These are phyloP conservation scores for Blastocystis sp. DNA, from an alignment of 352 stramenopile species.

Conservation along the genomic window DNA sequence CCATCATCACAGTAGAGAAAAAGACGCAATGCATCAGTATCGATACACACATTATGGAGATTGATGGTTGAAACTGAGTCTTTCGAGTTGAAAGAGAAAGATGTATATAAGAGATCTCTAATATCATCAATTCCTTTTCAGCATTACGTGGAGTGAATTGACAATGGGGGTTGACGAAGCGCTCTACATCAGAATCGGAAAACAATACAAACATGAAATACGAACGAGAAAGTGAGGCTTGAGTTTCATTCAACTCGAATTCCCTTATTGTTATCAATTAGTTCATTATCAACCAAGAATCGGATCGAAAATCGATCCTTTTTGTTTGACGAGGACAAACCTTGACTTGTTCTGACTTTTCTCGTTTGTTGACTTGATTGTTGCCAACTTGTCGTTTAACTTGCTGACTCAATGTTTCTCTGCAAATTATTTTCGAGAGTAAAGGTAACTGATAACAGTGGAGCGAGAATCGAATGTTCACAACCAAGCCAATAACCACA, in stretches of 20 bases:
- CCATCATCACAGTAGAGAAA: neutral
- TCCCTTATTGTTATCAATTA: neutral
- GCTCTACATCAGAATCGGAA: neutral
- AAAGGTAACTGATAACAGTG: neutral
- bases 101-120: neutral
- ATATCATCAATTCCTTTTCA: too few relatives aligned
- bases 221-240: neutral
- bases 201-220: neutral
- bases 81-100: neutral
- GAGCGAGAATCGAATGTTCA: neutral
- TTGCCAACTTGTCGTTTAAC: neutral
- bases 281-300: neutral
- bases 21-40: neutral
- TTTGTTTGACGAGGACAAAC: neutral
- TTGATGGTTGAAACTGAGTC: neutral
- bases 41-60: neutral
- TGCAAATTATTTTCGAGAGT: neutral
- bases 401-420: neutral
- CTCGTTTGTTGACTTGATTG: neutral
- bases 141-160: neutral
- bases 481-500: neutral
- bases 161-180: neutral
- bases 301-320: neutral
- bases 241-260: neutral
- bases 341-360: neutral